Percentiles rank a stretch among this genome's conserved stretches.
Evolutionary conservation across 139 green algal species (phyloP).

Genomic region (Haematococcus lacustris): DNA sequence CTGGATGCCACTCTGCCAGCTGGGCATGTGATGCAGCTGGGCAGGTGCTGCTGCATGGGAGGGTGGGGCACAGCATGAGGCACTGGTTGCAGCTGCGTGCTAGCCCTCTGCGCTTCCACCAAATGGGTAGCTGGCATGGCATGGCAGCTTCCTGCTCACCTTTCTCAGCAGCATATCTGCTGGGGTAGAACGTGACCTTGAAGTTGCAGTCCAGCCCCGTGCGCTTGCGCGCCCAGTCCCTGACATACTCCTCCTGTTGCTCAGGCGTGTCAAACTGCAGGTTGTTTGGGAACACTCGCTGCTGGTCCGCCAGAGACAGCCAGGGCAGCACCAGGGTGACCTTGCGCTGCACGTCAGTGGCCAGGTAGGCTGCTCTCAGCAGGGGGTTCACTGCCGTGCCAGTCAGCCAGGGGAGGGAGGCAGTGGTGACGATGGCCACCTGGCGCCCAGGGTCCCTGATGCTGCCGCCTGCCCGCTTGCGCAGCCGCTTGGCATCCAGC

Average conservation of each 20-base stretch:
- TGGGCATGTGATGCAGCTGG: too few species aligned
- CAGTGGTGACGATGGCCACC: conserved; percentile 96
- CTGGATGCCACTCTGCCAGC: too few species aligned
- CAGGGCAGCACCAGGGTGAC: conserved; percentile 57
- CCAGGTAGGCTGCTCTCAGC: conserved; percentile 93
- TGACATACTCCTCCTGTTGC: conserved; percentile 72
- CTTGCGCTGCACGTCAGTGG: conserved; percentile 48
- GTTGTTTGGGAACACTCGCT: conserved; percentile 81
- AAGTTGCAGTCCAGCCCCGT: conserved; percentile 88
- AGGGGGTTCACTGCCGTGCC: conserved; percentile 97
- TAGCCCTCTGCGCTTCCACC: too few species aligned
- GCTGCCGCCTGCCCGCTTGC: too few species aligned
- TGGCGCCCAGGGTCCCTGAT: conserved; percentile 64
- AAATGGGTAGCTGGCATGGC: too few species aligned
- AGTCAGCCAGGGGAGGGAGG: conserved; percentile 96
- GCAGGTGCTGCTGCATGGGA: too few species aligned
- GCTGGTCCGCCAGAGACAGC: conserved; percentile 84
- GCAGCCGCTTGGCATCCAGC: conserved; percentile 20
- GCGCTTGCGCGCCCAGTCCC: conserved; percentile 81
- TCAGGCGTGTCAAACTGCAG: conserved; percentile 26
- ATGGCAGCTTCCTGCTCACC: too few species aligned
- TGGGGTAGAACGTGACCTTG: conserved; percentile 90
- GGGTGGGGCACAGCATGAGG: too few species aligned
- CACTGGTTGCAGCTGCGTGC: too few species aligned
- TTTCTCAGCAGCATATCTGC: conserved; percentile 75